Evolutionary conservation across 2,329 filamentous ascomycete genomes (phyloP).

Genomic region (Cylindrodendrum hubeiense): DNA sequence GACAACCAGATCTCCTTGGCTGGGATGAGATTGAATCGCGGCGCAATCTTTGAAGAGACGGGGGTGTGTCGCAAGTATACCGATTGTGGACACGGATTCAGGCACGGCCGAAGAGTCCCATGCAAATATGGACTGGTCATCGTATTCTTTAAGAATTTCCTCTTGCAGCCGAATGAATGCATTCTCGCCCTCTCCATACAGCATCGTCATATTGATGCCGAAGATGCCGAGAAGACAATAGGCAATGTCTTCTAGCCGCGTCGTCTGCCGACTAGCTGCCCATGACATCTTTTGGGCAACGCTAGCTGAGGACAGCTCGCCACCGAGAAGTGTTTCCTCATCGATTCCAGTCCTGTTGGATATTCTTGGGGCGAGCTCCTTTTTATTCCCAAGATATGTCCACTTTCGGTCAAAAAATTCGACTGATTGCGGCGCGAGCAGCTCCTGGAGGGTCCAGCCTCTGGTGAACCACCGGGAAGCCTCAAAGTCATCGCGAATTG

Average conservation of each 20-base stretch:
- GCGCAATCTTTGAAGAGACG: constrained; percentile 25
- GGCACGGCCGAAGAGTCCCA: constrained; percentile 33
- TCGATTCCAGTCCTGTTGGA: constrained; percentile 29
- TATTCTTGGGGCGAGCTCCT: constrained; percentile 16
- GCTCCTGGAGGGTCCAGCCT: constrained; percentile 39
- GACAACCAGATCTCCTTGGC: constrained; percentile 14
- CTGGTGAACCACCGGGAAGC: constrained; percentile 30
- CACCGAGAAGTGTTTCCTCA: constrained; percentile 13
- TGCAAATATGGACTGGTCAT: constrained; percentile 38
- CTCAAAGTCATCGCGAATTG: constrained; percentile 22
- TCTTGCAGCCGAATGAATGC: constrained; percentile 43
- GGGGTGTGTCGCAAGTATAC: constrained; percentile 28
- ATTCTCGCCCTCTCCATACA: constrained; percentile 38
- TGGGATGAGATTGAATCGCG: constrained; percentile 18
- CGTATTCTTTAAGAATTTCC: constrained; percentile 38
- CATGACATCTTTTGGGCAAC: constrained; percentile 38
- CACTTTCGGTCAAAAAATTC: constrained; percentile 32
- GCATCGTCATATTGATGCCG: constrained; percentile 37
- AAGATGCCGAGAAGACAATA: constrained; percentile 42
- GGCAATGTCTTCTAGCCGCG: constrained; percentile 35
- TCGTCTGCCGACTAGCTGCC: constrained; percentile 34
- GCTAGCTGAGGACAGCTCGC: constrained; percentile 19
- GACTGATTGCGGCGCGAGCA: constrained; percentile 29
- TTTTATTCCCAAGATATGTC: constrained; percentile 24
- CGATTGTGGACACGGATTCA: constrained; percentile 23